Evolutionary conservation across 768 basidiomycete genomes (phyloP).

Genomic region (Rhizopogon rudus): DNA sequence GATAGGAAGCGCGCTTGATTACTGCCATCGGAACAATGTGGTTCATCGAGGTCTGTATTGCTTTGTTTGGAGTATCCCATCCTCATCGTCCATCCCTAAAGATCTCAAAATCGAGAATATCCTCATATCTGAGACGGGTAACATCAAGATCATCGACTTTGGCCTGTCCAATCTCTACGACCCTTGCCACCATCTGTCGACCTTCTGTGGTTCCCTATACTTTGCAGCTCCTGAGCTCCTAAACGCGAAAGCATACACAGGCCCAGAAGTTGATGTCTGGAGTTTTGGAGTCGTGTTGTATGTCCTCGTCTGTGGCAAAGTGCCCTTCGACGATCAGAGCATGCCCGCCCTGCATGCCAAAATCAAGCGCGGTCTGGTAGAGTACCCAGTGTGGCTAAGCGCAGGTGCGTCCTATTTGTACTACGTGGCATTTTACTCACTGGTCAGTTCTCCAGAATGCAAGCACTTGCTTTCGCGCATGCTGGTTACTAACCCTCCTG

Average conservation of each 20-base stretch:
- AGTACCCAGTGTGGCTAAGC: conserved; percentile 96
- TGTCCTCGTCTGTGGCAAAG: conserved; percentile 96
- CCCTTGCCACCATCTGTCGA: conserved; percentile 75
- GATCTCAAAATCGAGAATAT: conserved; percentile 99
- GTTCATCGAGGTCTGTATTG: conserved; percentile 77
- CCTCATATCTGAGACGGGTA: conserved; percentile 95
- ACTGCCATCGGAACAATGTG: conserved; percentile 96
- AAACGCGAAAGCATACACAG: conserved; percentile 94
- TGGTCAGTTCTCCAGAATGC: conserved; percentile 61
- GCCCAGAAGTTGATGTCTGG: conserved; percentile 99
- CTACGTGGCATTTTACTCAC: neutral
- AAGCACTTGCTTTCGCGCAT: conserved; percentile 90
- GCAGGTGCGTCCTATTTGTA: conserved; percentile 52
- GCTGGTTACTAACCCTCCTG: conserved; percentile 90
- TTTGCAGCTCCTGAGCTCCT: conserved; percentile 98
- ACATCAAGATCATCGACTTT: conserved; percentile 99
- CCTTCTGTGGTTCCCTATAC: conserved; percentile 97
- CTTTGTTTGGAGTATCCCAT: conserved; percentile 6
- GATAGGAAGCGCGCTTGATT: conserved; percentile 93
- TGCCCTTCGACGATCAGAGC: conserved; percentile 98
- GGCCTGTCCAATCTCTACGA: conserved; percentile 95
- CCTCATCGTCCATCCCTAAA: conserved; percentile 6
- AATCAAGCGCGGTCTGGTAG: conserved; percentile 95
- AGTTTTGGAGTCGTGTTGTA: conserved; percentile 98
- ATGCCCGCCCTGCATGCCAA: conserved; percentile 99